Base-by-base conservation (phyloP, 805 yeast species). In the Spathaspora boniae region DNA sequence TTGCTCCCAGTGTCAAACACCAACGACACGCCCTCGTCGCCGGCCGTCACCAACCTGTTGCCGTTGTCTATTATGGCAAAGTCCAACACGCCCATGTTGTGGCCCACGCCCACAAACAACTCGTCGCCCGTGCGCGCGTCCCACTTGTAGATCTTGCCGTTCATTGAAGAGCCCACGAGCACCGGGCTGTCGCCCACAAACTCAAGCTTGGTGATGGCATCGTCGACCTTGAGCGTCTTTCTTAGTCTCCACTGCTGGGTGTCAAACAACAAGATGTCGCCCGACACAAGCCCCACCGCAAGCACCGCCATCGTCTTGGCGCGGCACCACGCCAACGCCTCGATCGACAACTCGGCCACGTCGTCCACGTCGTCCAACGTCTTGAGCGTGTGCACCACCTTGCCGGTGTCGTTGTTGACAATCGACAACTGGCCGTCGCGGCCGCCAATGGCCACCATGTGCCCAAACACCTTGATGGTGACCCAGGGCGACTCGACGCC, bases 11-110 rank as follows among this genome's bases (percentile, higher is more conserved):
- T 39, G 30, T 45, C 68, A 48, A 79, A 88, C 8, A 91, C 76
- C 45, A 91, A 67, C 9, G 94, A 78, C 21, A 93, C 96, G 47
- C 96, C 96, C 60, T 93, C 98, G 58, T 93, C 98, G 45, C 97
- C 97, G 9, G 96, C 98, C 15, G 97, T 86, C 24, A 88, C 72
- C 29, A 93, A 52, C 55, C 81, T 80, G 34, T 73, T 70, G 18
- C 87, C 91, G 30, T 74, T 63, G 26, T 76, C 79, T 38, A 79
- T 75, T 28, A 82, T 53, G 14, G 82, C 79, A 54, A 93, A 91
- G 50, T 87, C 97, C 44, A 93, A 71, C 14, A 93, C 80, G 43
- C 98, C 98, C 84, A 86, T 85, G 60, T 83, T 84, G 58, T 93
- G 98, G 16, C 98, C 99, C 26, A 78, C 78, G 44, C 94, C 93